Conservation (phyloP, 2,329 filamentous ascomycete genomes). For the Verticillium isaacii region DNA sequence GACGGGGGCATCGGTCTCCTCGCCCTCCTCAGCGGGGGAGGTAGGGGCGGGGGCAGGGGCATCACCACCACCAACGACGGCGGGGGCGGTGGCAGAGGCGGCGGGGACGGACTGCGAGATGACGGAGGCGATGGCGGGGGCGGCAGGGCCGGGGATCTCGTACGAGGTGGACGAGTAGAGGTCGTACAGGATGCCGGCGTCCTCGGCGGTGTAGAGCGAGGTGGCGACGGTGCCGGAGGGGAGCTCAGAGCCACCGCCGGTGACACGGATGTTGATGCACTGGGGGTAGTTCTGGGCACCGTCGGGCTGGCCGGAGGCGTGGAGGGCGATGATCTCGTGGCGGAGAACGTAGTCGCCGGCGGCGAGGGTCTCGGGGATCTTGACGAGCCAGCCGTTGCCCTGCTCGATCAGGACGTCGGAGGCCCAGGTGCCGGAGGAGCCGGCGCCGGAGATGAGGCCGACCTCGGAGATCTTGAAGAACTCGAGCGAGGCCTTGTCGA, state of each 20-base stretch:
- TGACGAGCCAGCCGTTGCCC: slow-evolving; percentile 39
- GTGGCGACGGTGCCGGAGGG: slow-evolving; percentile 25
- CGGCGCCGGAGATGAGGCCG: slow-evolving; percentile 46
- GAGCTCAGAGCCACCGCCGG: slow-evolving; percentile 28
- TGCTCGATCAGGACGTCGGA: slow-evolving; percentile 45
- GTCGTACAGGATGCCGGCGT: slow-evolving; percentile 30
- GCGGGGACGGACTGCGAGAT: slow-evolving; percentile 2
- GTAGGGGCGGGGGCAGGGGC: slow-evolving; percentile 12
- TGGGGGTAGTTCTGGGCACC: slow-evolving; percentile 47
- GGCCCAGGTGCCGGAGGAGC: slow-evolving; percentile 49
- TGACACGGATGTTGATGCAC: slow-evolving; percentile 44
- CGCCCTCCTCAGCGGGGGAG: slow-evolving; percentile 16
- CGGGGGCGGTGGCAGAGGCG: background rate
- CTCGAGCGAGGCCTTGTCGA: slow-evolving; percentile 44
- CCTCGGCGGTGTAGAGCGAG: slow-evolving; percentile 27
- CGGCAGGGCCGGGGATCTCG: slow-evolving; percentile 24
- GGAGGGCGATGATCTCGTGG: slow-evolving; percentile 51
- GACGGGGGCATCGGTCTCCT: slow-evolving; percentile 7
- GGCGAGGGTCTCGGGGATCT: slow-evolving; percentile 39
- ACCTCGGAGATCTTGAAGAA: slow-evolving; percentile 57
- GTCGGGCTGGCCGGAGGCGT: slow-evolving; percentile 34
- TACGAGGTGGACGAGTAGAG: slow-evolving; percentile 24
- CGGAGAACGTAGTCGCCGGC: slow-evolving; percentile 51
- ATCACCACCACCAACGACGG: background rate
- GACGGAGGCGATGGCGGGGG: slow-evolving; percentile 3